Evolutionary conservation across 192 early-diverging fungal genomes (phyloP).

Genomic region (Allomyces macrogynus): DNA sequence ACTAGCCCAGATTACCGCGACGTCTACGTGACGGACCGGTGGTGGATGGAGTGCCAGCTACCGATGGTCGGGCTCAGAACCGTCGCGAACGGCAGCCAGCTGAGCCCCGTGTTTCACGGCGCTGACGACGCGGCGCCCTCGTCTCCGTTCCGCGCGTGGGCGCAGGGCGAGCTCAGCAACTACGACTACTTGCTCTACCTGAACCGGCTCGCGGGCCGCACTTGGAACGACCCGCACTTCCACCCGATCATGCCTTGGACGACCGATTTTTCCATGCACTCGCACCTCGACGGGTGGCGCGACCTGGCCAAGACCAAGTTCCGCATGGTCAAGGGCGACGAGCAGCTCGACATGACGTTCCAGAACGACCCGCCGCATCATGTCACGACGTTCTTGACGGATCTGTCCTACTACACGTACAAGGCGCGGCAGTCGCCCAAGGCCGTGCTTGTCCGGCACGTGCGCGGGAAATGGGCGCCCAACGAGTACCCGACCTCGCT

Average conservation of each 20-base stretch:
- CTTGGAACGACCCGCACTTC: conserved; percentile 39
- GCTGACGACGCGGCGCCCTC: neutral
- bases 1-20: neutral
- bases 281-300: conserved; percentile 24
- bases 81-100: neutral
- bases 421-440: conserved; percentile 39
- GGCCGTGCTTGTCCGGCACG: conserved; percentile 41
- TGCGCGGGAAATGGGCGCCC: conserved; percentile 43
- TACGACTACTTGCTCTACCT: conserved; percentile 4
- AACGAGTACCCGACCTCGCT: conserved; percentile 45
- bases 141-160: neutral
- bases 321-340: conserved; percentile 46
- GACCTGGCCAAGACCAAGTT: conserved; percentile 45
- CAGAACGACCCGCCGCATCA: conserved; percentile 39
- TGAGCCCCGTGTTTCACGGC: neutral
- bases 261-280: conserved; percentile 36
- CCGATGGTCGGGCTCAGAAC: neutral
- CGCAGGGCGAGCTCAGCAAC: neutral
- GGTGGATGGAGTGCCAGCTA: neutral
- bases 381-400: conserved; percentile 43
- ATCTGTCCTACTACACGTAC: conserved; percentile 50
- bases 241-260: conserved; percentile 52
- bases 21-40: neutral
- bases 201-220: conserved; percentile 19
- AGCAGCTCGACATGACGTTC: conserved; percentile 46